Conservation (phyloP, 2,329 filamentous ascomycete species). For the Phoma herbarum region DNA sequence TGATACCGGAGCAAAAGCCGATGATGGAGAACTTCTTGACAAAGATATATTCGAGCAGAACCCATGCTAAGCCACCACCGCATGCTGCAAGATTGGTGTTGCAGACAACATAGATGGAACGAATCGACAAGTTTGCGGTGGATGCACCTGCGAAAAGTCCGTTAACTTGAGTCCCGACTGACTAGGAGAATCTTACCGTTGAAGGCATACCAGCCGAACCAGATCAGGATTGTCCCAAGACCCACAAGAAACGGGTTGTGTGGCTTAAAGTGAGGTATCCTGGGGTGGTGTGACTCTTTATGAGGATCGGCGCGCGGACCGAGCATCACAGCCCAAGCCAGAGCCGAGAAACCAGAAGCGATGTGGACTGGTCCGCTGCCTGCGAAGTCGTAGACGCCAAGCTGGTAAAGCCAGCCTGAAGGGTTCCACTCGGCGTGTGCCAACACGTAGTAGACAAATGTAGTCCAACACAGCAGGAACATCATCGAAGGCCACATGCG, state of each 20-base stretch:
- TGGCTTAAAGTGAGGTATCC: constrained; percentile 70
- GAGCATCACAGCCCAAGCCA: constrained; percentile 77
- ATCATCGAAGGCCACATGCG: constrained; percentile 44
- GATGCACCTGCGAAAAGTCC: constrained; percentile 30
- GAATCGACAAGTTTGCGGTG: constrained; percentile 61
- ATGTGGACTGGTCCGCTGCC: constrained; percentile 80
- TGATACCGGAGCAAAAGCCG: constrained; percentile 64
- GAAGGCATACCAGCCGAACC: constrained; percentile 50
- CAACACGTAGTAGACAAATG: constrained; percentile 55
- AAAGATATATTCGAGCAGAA: constrained; percentile 61
- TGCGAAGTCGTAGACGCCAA: constrained; percentile 77
- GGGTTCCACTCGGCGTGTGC: constrained; percentile 82
- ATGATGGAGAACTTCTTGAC: constrained; percentile 61
- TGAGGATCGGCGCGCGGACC: constrained; percentile 72
- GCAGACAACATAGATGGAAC: constrained; percentile 64
- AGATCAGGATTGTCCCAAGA: constrained; percentile 71
- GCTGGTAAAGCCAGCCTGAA: constrained; percentile 74
- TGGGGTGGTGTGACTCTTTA: constrained; percentile 54
- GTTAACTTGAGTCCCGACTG: neutral
- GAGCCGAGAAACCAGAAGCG: constrained; percentile 73
- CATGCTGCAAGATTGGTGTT: constrained; percentile 68
- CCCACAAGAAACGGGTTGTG: constrained; percentile 80
- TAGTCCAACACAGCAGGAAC: constrained; percentile 48
- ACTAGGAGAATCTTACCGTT: constrained; percentile 49
- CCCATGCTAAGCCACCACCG: constrained; percentile 64